These are phyloP conservation scores for Dactylorhiza incarnata DNA, from an alignment of 106 monocot genomes.

Conservation along the genomic window DNA sequence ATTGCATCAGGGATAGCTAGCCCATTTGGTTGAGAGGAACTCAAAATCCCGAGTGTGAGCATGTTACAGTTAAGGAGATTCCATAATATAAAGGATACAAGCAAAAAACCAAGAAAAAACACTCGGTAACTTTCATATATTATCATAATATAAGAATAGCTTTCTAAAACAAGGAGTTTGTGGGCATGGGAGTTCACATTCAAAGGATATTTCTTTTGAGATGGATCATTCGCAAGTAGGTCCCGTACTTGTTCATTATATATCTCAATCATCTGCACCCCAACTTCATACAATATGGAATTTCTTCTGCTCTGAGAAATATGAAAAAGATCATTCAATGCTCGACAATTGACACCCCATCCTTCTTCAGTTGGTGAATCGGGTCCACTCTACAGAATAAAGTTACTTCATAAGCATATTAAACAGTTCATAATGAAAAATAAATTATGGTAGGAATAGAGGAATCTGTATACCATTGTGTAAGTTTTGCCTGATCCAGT, in stretches of 20 bases:
- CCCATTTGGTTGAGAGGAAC: conserved; percentile 45
- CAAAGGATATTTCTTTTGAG: conserved; percentile 79
- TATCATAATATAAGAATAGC: neutral
- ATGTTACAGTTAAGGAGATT: conserved; percentile 31
- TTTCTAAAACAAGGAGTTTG: too few species aligned
- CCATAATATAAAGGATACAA: neutral
- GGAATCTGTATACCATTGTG: conserved; percentile 49
- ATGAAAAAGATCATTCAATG: conserved; percentile 71
- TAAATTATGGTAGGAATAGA: neutral
- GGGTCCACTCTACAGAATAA: conserved; percentile 42
- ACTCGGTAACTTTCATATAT: too few species aligned
- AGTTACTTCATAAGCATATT: neutral
- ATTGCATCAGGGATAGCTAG: conserved; percentile 72
- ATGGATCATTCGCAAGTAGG: conserved; percentile 50
- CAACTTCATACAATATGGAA: conserved; percentile 42
- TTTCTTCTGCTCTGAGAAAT: conserved; percentile 43
- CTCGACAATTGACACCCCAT: conserved; percentile 75
- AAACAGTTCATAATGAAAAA: neutral
- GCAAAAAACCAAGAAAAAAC: neutral
- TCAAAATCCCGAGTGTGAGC: conserved; percentile 55
- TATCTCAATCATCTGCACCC: conserved; percentile 85
- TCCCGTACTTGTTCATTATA: conserved; percentile 84
- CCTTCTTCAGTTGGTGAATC: conserved; percentile 38
- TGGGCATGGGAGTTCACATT: neutral
- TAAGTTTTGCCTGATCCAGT: conserved; percentile 94